Conservation (phyloP, 2,329 filamentous ascomycete species). For the Xylaria digitata region DNA sequence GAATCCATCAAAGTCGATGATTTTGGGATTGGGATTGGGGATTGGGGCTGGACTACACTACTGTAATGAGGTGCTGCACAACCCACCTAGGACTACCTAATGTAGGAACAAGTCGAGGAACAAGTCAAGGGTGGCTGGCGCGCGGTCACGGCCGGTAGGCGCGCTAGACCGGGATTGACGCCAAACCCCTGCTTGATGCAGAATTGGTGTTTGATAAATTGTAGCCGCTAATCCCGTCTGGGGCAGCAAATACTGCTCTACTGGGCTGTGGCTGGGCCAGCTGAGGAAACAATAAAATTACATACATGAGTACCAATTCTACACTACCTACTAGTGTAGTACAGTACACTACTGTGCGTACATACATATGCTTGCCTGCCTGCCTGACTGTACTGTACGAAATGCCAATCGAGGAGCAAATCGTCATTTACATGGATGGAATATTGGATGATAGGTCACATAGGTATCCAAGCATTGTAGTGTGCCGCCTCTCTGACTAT, state of each 20-base stretch:
- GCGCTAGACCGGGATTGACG: slow-evolving; percentile 29
- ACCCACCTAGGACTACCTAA: too few species aligned
- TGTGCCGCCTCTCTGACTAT: neutral
- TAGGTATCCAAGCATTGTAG: neutral
- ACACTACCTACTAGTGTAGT: too few species aligned
- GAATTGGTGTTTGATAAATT: slow-evolving; percentile 2
- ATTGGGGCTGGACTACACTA: slow-evolving; percentile 19
- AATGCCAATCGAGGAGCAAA: neutral
- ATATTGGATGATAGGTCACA: slow-evolving; percentile 7
- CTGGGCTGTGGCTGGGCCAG: slow-evolving; percentile 8
- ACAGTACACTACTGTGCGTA: neutral
- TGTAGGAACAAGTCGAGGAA: neutral
- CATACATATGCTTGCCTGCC: too few species aligned
- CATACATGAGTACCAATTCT: neutral
- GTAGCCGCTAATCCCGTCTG: slow-evolving; percentile 11
- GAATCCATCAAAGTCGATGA: slow-evolving; percentile 31
- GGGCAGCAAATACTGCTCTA: slow-evolving; percentile 8
- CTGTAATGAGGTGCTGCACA: too few species aligned
- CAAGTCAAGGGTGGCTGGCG: slow-evolving; percentile 33
- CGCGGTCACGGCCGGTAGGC: slow-evolving; percentile 21
- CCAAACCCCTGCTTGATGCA: slow-evolving; percentile 17
- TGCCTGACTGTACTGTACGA: too few species aligned
- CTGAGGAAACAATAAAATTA: slow-evolving; percentile 15
- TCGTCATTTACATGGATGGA: neutral
- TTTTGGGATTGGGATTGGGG: slow-evolving; percentile 18